A percentile compares a stretch with the other conserved stretches of the same genome.
phyloP scores from a whole-genome alignment of 768 basidiomycete genomes.

The Boletus vinaceobasis region DNA sequence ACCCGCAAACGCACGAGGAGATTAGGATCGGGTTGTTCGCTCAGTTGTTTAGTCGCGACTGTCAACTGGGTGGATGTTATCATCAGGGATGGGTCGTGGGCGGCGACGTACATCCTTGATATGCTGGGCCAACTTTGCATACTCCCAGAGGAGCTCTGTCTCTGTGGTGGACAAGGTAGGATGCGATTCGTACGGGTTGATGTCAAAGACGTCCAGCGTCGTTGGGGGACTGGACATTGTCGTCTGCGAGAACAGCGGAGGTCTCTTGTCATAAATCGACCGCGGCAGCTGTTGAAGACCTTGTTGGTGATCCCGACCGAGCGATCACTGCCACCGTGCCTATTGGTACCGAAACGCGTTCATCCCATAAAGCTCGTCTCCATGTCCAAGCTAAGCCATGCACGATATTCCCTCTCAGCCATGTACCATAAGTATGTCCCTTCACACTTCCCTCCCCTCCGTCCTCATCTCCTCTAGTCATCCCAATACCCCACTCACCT shows the following conservation, averaged over 20 bases:
- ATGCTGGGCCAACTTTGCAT: slow-evolving; percentile 81
- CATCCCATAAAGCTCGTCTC: too few species aligned
- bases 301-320: neutral
- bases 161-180: slow-evolving; percentile 64
- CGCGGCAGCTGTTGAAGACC: neutral
- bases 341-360: neutral
- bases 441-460: neutral
- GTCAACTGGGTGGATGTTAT: slow-evolving; percentile 46
- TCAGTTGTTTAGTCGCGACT: slow-evolving; percentile 62
- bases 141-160: slow-evolving; percentile 87
- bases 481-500: slow-evolving; percentile 42
- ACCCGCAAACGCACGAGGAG: slow-evolving; percentile 73
- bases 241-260: neutral
- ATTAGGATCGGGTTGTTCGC: slow-evolving; percentile 72
- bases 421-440: slow-evolving; percentile 68
- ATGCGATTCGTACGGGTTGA: slow-evolving; percentile 74
- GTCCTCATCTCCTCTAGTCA: slow-evolving; percentile 30
- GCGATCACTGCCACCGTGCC: too few species aligned
- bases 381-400: too few species aligned
- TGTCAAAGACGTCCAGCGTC: slow-evolving; percentile 31
- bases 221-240: neutral
- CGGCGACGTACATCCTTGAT: slow-evolving; percentile 62
- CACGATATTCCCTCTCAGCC: slow-evolving; percentile 28
- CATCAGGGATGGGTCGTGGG: neutral
- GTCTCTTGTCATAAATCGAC: neutral